Percentiles rank a stretch among this genome's conserved stretches.
Conservation (phyloP, 2,329 filamentous ascomycete species). For the Westerdykella ornata region DNA sequence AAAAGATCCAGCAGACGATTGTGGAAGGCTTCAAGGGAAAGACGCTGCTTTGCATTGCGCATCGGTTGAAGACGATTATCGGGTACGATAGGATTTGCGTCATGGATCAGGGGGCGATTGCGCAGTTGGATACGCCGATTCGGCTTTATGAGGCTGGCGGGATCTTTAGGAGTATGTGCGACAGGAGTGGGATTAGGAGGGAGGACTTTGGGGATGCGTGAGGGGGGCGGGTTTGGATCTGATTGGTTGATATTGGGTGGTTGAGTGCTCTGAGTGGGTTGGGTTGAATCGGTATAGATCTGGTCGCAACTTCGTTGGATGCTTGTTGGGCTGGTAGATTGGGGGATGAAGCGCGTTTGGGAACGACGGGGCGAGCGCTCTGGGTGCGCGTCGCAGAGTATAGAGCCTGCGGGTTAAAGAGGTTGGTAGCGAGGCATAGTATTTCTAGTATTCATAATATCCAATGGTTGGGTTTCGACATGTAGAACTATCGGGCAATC, state of each 20-base stretch:
- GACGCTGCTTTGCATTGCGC: conserved; percentile 87
- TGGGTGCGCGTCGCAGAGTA: too few species aligned
- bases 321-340: too few species aligned
- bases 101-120: conserved; percentile 84
- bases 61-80: conserved; percentile 85
- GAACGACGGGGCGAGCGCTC: too few species aligned
- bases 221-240: neutral
- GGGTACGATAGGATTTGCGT: conserved; percentile 94
- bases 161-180: conserved; percentile 87
- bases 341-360: too few species aligned
- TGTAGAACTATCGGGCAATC: too few species aligned
- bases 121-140: conserved; percentile 73
- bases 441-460: too few species aligned
- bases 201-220: conserved; percentile 40
- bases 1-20: conserved; percentile 89
- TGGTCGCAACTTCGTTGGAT: too few species aligned
- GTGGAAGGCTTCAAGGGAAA: conserved; percentile 75
- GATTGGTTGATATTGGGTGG: neutral
- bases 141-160: conserved; percentile 65
- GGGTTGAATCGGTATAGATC: too few species aligned
- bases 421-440: too few species aligned
- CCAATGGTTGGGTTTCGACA: too few species aligned
- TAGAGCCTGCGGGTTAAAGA: too few species aligned
- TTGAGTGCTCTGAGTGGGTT: neutral
- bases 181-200: conserved; percentile 66